Conservation (phyloP, 163 green algal genomes). For the Scenedesmus sp. region DNA sequence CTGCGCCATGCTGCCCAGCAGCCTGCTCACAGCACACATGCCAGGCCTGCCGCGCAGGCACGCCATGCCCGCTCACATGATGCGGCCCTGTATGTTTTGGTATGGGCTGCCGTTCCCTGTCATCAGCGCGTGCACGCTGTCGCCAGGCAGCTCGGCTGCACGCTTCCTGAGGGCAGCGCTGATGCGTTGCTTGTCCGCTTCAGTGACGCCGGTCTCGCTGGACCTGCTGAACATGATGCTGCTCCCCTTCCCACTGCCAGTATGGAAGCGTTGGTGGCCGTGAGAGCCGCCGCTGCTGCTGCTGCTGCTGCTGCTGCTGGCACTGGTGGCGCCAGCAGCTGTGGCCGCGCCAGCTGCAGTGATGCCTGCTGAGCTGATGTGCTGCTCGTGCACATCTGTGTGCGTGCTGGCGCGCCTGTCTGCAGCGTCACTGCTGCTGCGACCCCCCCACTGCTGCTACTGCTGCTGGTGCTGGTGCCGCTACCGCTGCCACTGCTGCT, state of each 20-base stretch:
- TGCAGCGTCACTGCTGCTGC: neutral
- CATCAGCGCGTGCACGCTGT: slow-evolving; percentile 74
- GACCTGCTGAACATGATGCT: slow-evolving; percentile 46
- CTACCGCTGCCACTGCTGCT: neutral
- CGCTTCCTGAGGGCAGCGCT: slow-evolving; percentile 16
- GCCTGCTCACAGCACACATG: too few relatives aligned
- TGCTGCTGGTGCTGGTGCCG: neutral
- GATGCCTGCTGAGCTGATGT: neutral
- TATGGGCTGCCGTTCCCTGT: slow-evolving; percentile 76
- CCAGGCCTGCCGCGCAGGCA: neutral
- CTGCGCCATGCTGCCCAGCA: neutral
- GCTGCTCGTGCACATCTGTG: neutral
- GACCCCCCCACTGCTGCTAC: neutral
- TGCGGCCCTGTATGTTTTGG: slow-evolving; percentile 77
- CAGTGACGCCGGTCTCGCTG: slow-evolving; percentile 26
- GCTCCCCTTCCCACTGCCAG: neutral
- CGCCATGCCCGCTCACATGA: slow-evolving; percentile 67
- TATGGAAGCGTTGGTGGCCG: neutral
- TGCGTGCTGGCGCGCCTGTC: neutral
- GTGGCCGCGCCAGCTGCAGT: neutral
- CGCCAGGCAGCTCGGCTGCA: slow-evolving; percentile 32
- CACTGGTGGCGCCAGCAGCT: neutral
- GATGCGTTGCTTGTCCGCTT: slow-evolving; percentile 44
- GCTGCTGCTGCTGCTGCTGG: neutral
- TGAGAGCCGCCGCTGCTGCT: slow-evolving; percentile 27